Base-by-base conservation (phyloP, 345 rosid genomes). In the Brassica juncea region DNA sequence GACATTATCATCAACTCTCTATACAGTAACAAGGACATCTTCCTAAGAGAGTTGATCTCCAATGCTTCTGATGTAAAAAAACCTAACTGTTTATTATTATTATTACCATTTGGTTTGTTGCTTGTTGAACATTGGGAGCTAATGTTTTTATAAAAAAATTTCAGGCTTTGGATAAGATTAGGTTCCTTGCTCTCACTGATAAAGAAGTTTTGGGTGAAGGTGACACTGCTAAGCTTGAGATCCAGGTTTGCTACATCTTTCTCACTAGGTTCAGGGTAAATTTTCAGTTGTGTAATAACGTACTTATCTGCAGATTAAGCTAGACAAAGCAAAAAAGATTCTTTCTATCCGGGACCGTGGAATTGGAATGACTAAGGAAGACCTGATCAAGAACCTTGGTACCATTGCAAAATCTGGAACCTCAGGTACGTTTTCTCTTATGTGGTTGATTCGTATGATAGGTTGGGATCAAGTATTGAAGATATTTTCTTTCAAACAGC, bases 371-470 rank as follows among this genome's bases (percentile, higher is more conserved):
- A 94, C 97, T 27, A 94, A 94, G 84, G 98, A 94, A 84, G 99
- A 94, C 84, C 80, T 94, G 67, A 85, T 94, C 82, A 94, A 94
- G 94, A 85, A 94, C 86, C 87, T 94, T 88, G 99, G 99, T 76
- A 94, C 99, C 21, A 94, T 93, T 55, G 99, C 99, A 2, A 94
- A 94, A 71, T 93, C 99, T 54, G 99, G 99, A 82, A 93, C 99
- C 9, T 54, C 99, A 82, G 99, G 99, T 93, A 80, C 23, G 58
- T 54, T 11, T 52, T 12, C 19, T 34, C 8, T 68, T 52, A 52
- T 52, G 21, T 52, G 21, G 58, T 35, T 49, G 19, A 9, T 62
- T 42, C 23, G 16, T 19, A 19, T 66, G 12, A 6, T 7, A 6
- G 37, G n/a, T 19, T 44, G 0, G 2, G 42, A 23, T 55, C 61